These are phyloP conservation scores for Leccinum sublutescens DNA, from an alignment of 768 basidiomycete genomes.

Conservation along the genomic window DNA sequence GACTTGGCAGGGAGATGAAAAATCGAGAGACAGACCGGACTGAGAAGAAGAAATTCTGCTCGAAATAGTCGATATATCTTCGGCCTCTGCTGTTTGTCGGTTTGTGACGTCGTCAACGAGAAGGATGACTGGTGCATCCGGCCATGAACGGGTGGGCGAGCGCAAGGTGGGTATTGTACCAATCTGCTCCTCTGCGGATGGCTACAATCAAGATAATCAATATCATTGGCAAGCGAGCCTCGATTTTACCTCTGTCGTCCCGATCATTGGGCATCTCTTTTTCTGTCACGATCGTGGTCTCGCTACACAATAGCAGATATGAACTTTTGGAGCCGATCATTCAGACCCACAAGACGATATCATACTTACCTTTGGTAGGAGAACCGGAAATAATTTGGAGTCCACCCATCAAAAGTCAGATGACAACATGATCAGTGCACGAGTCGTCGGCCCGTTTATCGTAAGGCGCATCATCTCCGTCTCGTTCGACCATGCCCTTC, in stretches of 20 bases:
- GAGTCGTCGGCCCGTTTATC: not conserved
- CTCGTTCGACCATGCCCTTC: not conserved
- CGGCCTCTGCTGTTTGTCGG: constrained; percentile 65
- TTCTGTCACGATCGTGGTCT: constrained; percentile 70
- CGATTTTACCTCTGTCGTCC: constrained; percentile 77
- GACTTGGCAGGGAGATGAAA: constrained; percentile 39
- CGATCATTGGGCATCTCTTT: constrained; percentile 88
- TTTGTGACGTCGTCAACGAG: constrained; percentile 90
- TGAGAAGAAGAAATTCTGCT: constrained; percentile 39
- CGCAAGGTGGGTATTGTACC: constrained; percentile 79
- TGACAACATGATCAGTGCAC: not conserved
- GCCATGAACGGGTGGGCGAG: constrained; percentile 51
- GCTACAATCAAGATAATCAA: constrained; percentile 43
- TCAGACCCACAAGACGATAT: not conserved
- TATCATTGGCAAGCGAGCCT: not conserved
- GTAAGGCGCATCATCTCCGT: not conserved
- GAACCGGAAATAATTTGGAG: not conserved
- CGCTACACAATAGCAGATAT: constrained; percentile 40
- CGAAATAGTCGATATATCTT: constrained; percentile 59
- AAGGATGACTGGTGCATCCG: constrained; percentile 60
- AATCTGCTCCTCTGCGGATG: constrained; percentile 82
- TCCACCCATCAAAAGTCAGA: not conserved
- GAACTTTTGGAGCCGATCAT: not conserved
- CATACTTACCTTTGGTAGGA: not conserved
- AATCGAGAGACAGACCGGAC: not conserved